Percentiles rank a stretch among this genome's conserved stretches.
phyloP scores from a whole-genome alignment of 1,139 yeast genomes.

The Blastobotrys apis region DNA sequence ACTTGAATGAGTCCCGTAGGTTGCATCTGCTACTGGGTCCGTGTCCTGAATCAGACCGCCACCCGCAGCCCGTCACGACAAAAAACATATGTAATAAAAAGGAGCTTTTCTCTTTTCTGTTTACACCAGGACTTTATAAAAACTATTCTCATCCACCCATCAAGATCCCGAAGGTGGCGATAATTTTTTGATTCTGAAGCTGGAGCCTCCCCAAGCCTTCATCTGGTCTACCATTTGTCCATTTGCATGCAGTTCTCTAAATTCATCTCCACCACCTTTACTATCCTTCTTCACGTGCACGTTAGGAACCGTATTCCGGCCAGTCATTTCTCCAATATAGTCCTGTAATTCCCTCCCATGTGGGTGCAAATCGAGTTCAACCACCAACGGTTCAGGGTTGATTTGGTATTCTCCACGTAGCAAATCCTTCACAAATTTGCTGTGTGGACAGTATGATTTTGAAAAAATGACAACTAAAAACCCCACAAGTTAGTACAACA shows the following conservation, averaged over 20 bases:
- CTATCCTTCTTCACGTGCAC: constrained; percentile 81
- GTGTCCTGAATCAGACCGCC: too few species aligned
- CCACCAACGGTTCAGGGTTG: constrained; percentile 64
- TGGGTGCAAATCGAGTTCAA: constrained; percentile 77
- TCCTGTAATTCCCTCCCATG: constrained; percentile 71
- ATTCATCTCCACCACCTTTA: constrained; percentile 90
- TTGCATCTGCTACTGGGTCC: too few species aligned
- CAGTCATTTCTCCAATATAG: constrained; percentile 69
- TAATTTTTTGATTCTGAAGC: constrained; percentile 48
- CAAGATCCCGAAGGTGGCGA: constrained; percentile 42
- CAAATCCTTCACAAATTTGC: constrained; percentile 63
- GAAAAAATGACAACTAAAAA: constrained; percentile 41
- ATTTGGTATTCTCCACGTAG: constrained; percentile 61
- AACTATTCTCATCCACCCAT: not conserved
- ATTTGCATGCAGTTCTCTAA: constrained; percentile 54
- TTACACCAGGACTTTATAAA: not conserved
- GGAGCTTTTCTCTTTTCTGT: too few species aligned
- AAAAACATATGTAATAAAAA: too few species aligned
- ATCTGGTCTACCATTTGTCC: constrained; percentile 50
- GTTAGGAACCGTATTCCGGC: constrained; percentile 91
- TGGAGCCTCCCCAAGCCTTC: constrained; percentile 60
- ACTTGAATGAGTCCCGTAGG: too few species aligned
- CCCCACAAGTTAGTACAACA: constrained; percentile 1
- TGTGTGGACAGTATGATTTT: constrained; percentile 60
- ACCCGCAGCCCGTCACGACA: too few species aligned